Evolutionary conservation across 2,329 filamentous ascomycete species (phyloP).

Genomic region (Pezicula neosporulosa): DNA sequence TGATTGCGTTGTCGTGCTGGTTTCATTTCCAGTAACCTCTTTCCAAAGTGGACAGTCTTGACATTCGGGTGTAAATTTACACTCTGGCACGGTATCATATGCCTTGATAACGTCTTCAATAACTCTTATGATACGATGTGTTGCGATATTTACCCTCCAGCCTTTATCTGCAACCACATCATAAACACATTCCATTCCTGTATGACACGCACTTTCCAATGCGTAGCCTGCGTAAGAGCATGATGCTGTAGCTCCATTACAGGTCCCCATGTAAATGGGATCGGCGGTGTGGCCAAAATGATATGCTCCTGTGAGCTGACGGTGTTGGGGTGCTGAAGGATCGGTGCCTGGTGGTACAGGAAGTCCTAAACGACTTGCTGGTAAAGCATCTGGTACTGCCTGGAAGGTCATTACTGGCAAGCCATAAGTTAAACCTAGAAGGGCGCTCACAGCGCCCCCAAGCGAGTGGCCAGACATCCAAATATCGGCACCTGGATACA

Average conservation of each 20-base stretch:
- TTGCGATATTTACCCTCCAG: constrained; percentile 87
- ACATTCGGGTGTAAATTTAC: constrained; percentile 73
- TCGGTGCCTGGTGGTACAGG: constrained; percentile 79
- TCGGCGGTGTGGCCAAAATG: constrained; percentile 97
- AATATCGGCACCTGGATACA: constrained; percentile 80
- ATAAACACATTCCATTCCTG: constrained; percentile 83
- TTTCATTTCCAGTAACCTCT: constrained; percentile 68
- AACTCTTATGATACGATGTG: constrained; percentile 84
- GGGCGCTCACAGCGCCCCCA: constrained; percentile 82
- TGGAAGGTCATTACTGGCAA: constrained; percentile 90
- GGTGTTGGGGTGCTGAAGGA: constrained; percentile 65
- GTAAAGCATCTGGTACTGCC: constrained; percentile 85
- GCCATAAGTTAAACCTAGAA: constrained; percentile 88
- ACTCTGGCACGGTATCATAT: constrained; percentile 78
- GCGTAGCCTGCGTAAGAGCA: constrained; percentile 94
- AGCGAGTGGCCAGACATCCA: constrained; percentile 94
- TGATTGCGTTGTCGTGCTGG: constrained; percentile 59
- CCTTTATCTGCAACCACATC: constrained; percentile 89
- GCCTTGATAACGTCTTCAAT: constrained; percentile 83
- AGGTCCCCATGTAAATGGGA: constrained; percentile 89
- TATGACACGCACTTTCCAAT: constrained; percentile 89
- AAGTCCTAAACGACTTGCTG: constrained; percentile 79
- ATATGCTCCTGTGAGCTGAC: constrained; percentile 72
- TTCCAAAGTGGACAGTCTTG: constrained; percentile 93
- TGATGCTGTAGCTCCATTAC: constrained; percentile 83